A percentile compares a stretch with the other conserved stretches of the same genome.
Conservation (phyloP, 306 rosid species). For the Gleditsia sinensis region DNA sequence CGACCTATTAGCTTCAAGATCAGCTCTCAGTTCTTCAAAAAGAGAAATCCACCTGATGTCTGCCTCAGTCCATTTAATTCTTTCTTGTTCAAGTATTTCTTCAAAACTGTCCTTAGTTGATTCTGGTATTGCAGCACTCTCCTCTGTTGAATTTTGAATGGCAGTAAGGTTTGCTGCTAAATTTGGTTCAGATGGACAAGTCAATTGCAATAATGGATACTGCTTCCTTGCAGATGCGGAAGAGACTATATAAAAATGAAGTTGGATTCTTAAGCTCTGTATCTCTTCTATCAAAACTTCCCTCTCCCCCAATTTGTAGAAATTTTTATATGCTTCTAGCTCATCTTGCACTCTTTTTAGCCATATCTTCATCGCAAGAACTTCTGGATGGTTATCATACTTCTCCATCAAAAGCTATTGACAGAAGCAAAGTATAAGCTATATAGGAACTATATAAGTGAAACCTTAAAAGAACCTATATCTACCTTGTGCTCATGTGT, state of each 20-base stretch:
- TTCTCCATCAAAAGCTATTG: conserved; percentile 79
- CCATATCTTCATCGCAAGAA: conserved; percentile 67
- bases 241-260: conserved; percentile 66
- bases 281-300: conserved; percentile 93
- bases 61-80: conserved; percentile 66
- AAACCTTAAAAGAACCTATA: conserved; percentile 29
- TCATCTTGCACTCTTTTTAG: conserved; percentile 72
- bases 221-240: conserved; percentile 49
- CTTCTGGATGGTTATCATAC: conserved; percentile 83
- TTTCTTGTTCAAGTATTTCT: conserved; percentile 64
- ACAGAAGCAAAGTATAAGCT: conserved; percentile 37
- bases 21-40: conserved; percentile 73
- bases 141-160: conserved; percentile 54
- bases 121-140: conserved; percentile 49
- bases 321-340: conserved; percentile 59
- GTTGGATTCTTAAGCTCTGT: conserved; percentile 76
- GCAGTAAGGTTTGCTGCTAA: conserved; percentile 48
- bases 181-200: conserved; percentile 51
- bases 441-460: conserved; percentile 4
- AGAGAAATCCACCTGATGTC: conserved; percentile 86
- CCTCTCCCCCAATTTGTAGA: conserved; percentile 76
- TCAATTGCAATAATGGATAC: conserved; percentile 53
- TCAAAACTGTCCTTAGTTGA: conserved; percentile 52
- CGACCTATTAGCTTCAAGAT: conserved; percentile 70
- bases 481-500: conserved; percentile 68